Evolutionary conservation across 1,139 yeast species (phyloP).

Genomic region (Pichia inconspicua): DNA sequence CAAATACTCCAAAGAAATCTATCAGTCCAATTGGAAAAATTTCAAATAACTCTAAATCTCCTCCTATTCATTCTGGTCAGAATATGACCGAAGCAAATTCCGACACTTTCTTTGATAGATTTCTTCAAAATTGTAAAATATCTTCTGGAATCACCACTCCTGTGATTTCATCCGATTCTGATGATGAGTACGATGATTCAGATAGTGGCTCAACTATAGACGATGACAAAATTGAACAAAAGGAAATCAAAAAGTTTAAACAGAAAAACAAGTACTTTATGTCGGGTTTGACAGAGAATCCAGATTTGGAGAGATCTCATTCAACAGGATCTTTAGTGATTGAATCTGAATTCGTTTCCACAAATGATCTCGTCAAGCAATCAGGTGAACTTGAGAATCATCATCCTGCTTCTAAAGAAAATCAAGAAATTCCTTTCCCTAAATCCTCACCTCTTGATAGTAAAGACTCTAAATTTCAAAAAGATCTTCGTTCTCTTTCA

Average conservation of each 20-base stretch:
- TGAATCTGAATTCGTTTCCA: not conserved
- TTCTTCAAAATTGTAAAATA: slow-evolving; percentile 1
- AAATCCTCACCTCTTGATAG: not conserved
- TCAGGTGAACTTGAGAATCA: not conserved
- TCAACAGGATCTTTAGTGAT: slow-evolving; percentile 1
- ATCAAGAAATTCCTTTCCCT: slow-evolving; percentile 1
- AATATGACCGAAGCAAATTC: not conserved
- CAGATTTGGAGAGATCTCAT: slow-evolving; percentile 6
- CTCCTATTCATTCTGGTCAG: not conserved
- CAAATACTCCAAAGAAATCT: not conserved
- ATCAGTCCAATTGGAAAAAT: not conserved
- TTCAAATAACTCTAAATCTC: not conserved
- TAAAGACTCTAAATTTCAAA: not conserved
- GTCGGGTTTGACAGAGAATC: not conserved
- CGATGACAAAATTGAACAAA: not conserved
- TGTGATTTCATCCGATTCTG: slow-evolving; percentile 13
- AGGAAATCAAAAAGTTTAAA: not conserved
- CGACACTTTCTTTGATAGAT: not conserved
- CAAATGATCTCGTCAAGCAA: not conserved
- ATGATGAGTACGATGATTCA: slow-evolving; percentile 8
- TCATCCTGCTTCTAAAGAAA: not conserved
- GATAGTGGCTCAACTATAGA: not conserved
- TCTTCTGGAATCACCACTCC: slow-evolving; percentile 11
- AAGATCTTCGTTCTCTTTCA: not conserved
- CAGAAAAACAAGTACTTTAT: not conserved